Base-by-base conservation (phyloP, 495 filamentous ascomycete genomes). In the Penicillium lagena region DNA sequence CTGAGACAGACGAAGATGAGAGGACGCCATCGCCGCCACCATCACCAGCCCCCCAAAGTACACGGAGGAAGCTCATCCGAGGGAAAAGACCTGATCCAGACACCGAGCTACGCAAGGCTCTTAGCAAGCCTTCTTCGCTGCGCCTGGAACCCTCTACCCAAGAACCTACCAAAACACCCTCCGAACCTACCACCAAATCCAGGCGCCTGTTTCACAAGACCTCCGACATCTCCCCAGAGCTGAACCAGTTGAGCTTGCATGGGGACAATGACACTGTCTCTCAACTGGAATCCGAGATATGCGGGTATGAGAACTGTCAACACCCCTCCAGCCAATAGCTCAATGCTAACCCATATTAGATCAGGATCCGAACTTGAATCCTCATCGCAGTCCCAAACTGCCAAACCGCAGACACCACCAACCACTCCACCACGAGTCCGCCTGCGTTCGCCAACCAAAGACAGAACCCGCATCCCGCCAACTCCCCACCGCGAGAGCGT, bases 401-500 rank as follows among this genome's bases (percentile, higher is more conserved):
- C 27, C 43, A 46, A 39, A 29, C 55, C 51, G 46, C 54, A 52
- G 54, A 76, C 67, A 50, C 76, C 69, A 28, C 70, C 73, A 29
- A 37, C 57, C 17, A 78, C 67, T 40, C 74, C 76, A 28, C 58
- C 64, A 0, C 75, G 70, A 45, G 42, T 47, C 8, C 49, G 49
- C 9, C 60, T 80, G 9, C 59, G 58, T 12, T 82, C 80, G 2
- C 80, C 81, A 6, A 68, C 66, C 0, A 82, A 80, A 50, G 52
- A 59, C n/a, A 68, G 58, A 35, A 37, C 39, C 14, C 50, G 60
- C 1, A 75, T 82, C 29, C 79, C 79, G 29, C 66, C 71, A 2
- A 73, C 74, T 4, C 76, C 77, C 0, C 76, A 86, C 55, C 77
- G 81, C 36, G 82, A 82, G 35, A 85, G 75, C 41, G 74, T 80